Base-by-base conservation (phyloP, 495 filamentous ascomycete genomes). In the Chaetomium fimeti region DNA sequence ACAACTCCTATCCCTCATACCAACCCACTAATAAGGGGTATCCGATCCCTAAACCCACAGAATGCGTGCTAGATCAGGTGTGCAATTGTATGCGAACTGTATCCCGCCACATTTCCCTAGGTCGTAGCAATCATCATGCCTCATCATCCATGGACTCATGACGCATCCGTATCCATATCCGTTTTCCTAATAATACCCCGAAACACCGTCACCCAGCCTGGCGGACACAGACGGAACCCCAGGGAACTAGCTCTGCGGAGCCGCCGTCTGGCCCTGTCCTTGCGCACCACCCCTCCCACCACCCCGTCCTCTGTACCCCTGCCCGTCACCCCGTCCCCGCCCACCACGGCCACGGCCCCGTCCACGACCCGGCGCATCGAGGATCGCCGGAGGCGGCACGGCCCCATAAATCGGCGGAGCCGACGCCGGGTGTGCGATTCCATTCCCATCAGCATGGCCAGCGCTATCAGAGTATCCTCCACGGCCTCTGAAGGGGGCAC, bases 331-430 rank as follows among this genome's bases (percentile, higher is more conserved):
- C n/a, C 65, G 16, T 0, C 68, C 63, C 13, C 60, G 48, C 12
- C 64, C 66, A n/a, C 62, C 62, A 11, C 64, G 52, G 8, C 70
- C 72, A 27, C 72, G 53, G 1, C 61, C 77, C 18, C 87, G 78
- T 53, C 87, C 79, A 57, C 83, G 75, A n/a, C 86, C 75, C 25
- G 77, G 74, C 16, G 74, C 57, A 65, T 92, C 84, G 38, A 94
- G 67, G 42, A 66, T 84, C 29, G 89, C 74, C 0, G 93, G 93
- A 6, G 94, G 94, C 5, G 94, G 92, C 11, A 93, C 90, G 57
- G 85, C 85, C 40, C 81, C 80, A 69, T 94, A 96, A 74, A 85
- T 25, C 24, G 65, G 63, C 52, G 65, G 61, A 24, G 51, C 64
- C 28, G 64, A 61, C 13, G 62, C 57, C 40, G 69, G 60, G 32